phyloP scores from a whole-genome alignment of 2,329 filamentous ascomycete species.

The Phaeosphaeriaceae sp. region DNA sequence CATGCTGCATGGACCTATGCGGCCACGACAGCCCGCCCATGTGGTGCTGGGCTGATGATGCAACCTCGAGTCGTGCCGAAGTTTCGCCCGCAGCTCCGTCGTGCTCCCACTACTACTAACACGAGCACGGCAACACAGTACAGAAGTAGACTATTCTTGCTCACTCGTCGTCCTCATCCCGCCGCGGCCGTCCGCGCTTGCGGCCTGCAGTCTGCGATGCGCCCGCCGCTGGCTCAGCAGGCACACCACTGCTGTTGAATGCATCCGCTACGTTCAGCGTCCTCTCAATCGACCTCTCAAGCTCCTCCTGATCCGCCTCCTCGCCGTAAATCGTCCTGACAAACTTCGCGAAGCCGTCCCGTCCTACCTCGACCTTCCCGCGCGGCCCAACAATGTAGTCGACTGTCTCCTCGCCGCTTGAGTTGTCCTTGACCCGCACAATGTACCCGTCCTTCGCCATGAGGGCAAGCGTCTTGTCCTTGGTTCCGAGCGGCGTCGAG shows the following conservation, averaged over 20 bases:
- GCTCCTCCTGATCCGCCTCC: conserved; percentile 44
- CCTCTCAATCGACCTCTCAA: conserved; percentile 42
- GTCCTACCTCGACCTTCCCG: conserved; percentile 83
- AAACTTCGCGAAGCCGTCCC: conserved; percentile 75
- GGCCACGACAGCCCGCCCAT: too few relatives aligned
- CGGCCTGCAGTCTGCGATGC: conserved; percentile 19
- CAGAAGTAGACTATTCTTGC: too few relatives aligned
- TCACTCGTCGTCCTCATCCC: conserved; percentile 11
- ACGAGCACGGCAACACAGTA: too few relatives aligned
- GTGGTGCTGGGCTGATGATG: not conserved
- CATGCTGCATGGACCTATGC: too few relatives aligned
- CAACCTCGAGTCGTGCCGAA: not conserved
- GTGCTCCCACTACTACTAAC: not conserved
- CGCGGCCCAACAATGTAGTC: conserved; percentile 87
- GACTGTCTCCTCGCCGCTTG: conserved; percentile 74
- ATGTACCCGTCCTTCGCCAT: conserved; percentile 87
- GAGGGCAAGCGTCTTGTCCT: conserved; percentile 74
- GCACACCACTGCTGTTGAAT: conserved; percentile 12
- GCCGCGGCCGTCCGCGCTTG: conserved; percentile 22
- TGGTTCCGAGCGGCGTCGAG: conserved; percentile 75
- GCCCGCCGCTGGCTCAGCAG: conserved; percentile 6
- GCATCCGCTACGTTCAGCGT: conserved; percentile 40
- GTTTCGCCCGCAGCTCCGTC: not conserved
- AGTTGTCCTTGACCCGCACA: conserved; percentile 72
- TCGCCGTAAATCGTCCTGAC: conserved; percentile 52